Conservation (phyloP, 2,329 filamentous ascomycete genomes). For the Microdochium paspali region DNA sequence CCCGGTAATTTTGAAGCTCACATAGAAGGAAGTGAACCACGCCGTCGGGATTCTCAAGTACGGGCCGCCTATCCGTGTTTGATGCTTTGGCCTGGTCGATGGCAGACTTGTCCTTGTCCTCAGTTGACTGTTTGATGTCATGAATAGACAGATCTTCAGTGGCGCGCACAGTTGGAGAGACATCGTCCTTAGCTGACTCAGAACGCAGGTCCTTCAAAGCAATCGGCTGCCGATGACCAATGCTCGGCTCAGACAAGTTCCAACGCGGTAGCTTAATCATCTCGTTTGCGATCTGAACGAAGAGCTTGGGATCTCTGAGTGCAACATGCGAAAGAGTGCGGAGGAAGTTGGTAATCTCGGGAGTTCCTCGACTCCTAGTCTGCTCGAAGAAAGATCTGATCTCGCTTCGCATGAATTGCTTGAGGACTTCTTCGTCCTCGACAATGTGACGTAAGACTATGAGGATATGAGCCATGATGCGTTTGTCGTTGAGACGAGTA, state of each 20-base stretch:
- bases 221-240: conserved; percentile 22
- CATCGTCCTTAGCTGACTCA: conserved; percentile 25
- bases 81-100: conserved; percentile 52
- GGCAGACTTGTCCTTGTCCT: conserved; percentile 49
- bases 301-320: conserved; percentile 73
- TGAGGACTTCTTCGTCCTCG: conserved; percentile 85
- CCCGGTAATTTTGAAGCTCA: conserved; percentile 83
- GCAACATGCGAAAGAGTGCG: conserved; percentile 71
- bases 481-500: conserved; percentile 53
- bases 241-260: conserved; percentile 24
- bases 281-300: conserved; percentile 81
- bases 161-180: conserved; percentile 33
- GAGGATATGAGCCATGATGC: conserved; percentile 58
- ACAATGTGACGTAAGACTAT: conserved; percentile 84
- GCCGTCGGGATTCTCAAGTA: conserved; percentile 87
- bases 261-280: conserved; percentile 66
- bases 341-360: conserved; percentile 47
- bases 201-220: conserved; percentile 28
- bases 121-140: conserved; percentile 52
- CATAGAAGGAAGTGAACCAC: conserved; percentile 92
- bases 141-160: conserved; percentile 37
- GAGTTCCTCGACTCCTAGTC: not conserved
- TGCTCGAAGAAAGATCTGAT: conserved; percentile 67
- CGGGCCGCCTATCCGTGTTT: conserved; percentile 66
- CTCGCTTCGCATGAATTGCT: conserved; percentile 85